Conservation (phyloP, 768 basidiomycete species). For the Dioszegia aurantiaca region DNA sequence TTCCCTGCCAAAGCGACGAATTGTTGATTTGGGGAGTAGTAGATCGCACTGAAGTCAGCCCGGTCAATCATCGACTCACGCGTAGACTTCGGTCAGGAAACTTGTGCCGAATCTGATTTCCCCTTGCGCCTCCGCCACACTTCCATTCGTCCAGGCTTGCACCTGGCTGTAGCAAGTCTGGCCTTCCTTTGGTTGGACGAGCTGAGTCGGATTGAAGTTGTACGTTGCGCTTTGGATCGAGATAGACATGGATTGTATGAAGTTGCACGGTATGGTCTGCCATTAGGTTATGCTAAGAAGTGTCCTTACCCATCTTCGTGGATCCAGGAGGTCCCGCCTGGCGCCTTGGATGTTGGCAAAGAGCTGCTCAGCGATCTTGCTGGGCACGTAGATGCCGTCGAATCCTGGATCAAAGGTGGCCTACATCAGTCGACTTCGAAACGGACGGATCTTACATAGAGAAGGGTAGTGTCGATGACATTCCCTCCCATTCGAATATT, state of each 20-base stretch:
- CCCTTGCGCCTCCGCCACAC: slow-evolving; percentile 36
- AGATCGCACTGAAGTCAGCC: slow-evolving; percentile 26
- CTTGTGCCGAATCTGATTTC: slow-evolving; percentile 48
- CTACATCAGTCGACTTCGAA: slow-evolving; percentile 19
- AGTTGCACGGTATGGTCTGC: slow-evolving; percentile 48
- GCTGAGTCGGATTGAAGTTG: slow-evolving; percentile 31
- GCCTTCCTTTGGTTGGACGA: slow-evolving; percentile 34
- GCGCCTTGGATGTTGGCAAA: slow-evolving; percentile 30
- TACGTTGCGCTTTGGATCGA: slow-evolving; percentile 34
- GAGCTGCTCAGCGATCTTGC: slow-evolving; percentile 31
- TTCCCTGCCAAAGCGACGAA: slow-evolving; percentile 49
- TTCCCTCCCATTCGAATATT: slow-evolving; percentile 26
- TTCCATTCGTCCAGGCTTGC: slow-evolving; percentile 44
- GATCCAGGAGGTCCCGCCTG: slow-evolving; percentile 24
- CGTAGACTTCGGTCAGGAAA: slow-evolving; percentile 45
- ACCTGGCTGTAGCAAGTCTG: slow-evolving; percentile 41
- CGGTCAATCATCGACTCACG: slow-evolving; percentile 29
- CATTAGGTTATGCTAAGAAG: background rate
- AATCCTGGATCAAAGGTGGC: slow-evolving; percentile 45
- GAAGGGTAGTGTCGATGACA: slow-evolving; percentile 25
- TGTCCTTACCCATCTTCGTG: slow-evolving; percentile 42
- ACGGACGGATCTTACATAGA: slow-evolving; percentile 29
- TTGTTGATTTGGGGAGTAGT: slow-evolving; percentile 34
- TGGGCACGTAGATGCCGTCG: slow-evolving; percentile 43
- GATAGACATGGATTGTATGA: slow-evolving; percentile 39